Conservation (phyloP, 1,139 yeast species). For the Magnusiomyces suaveolens region DNA sequence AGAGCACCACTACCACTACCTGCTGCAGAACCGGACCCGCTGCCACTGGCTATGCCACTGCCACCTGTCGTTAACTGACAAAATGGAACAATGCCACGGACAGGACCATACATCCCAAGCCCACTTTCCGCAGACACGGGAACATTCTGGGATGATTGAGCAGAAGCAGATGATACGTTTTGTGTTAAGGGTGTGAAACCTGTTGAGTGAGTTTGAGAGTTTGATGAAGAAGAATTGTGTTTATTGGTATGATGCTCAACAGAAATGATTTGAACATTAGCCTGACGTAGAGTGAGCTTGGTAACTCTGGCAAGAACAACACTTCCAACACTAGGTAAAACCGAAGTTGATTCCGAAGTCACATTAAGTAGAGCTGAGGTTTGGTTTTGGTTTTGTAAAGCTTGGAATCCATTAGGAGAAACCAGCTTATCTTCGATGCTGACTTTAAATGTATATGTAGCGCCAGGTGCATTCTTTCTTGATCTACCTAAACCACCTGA, state of each 20-base stretch:
- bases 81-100: slow-evolving; percentile 21
- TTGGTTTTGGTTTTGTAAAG: slow-evolving; percentile 20
- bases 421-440: slow-evolving; percentile 33
- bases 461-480: not conserved
- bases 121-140: slow-evolving; percentile 56
- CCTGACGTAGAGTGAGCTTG: slow-evolving; percentile 58
- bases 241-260: slow-evolving; percentile 39
- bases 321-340: slow-evolving; percentile 77
- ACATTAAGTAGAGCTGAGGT: slow-evolving; percentile 9
- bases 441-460: slow-evolving; percentile 22
- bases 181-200: not conserved
- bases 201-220: not conserved
- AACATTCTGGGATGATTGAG: slow-evolving; percentile 19
- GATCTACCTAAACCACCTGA: not conserved
- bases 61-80: slow-evolving; percentile 8
- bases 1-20: slow-evolving; percentile 25
- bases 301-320: slow-evolving; percentile 69
- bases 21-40: slow-evolving; percentile 32
- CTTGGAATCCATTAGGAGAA: slow-evolving; percentile 16
- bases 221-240: not conserved
- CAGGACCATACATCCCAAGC: slow-evolving; percentile 51
- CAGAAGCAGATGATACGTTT: slow-evolving; percentile 32
- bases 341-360: slow-evolving; percentile 29
- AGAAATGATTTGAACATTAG: slow-evolving; percentile 71
- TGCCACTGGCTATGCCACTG: slow-evolving; percentile 26